These are phyloP conservation scores for Cutaneotrichosporon sp. DNA, from an alignment of 1,284 basidiomycete genomes.

Conservation along the genomic window DNA sequence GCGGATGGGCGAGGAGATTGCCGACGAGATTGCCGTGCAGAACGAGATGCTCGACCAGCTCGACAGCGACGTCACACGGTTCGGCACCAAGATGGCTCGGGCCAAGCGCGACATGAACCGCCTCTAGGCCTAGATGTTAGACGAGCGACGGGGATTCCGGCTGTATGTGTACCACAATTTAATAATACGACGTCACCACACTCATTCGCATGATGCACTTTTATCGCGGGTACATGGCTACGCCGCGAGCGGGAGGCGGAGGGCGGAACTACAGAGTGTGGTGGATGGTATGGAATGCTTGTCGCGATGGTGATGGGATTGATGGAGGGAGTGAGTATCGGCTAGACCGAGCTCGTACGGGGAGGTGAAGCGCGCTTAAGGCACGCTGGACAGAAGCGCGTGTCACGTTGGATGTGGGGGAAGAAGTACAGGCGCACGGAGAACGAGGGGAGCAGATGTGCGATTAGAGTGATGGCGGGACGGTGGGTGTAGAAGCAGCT, in stretches of 20 bases:
- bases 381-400: no score
- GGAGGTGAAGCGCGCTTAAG: no score
- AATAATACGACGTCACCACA: conserved; percentile 5
- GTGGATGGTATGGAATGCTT: conserved; percentile 27
- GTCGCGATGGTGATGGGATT: conserved; percentile 33
- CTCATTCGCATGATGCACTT: conserved; percentile 11
- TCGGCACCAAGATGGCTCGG: conserved; percentile 71
- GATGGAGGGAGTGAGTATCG: no score
- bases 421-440: no score
- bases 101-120: conserved; percentile 80
- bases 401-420: no score
- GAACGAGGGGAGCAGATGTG: no score
- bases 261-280: no score
- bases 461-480: no score
- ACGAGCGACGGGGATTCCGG: background rate
- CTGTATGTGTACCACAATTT: conserved; percentile 9
- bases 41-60: conserved; percentile 83
- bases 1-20: conserved; percentile 84
- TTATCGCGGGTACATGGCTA: conserved; percentile 1
- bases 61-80: conserved; percentile 70
- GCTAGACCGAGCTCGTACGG: no score
- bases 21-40: conserved; percentile 78
- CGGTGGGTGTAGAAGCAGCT: no score
- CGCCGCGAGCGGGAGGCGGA: no score
- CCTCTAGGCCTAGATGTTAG: conserved; percentile 19